Evolutionary conservation across 345 rosid genomes (phyloP).

Genomic region (Toxicodendron radicans): DNA sequence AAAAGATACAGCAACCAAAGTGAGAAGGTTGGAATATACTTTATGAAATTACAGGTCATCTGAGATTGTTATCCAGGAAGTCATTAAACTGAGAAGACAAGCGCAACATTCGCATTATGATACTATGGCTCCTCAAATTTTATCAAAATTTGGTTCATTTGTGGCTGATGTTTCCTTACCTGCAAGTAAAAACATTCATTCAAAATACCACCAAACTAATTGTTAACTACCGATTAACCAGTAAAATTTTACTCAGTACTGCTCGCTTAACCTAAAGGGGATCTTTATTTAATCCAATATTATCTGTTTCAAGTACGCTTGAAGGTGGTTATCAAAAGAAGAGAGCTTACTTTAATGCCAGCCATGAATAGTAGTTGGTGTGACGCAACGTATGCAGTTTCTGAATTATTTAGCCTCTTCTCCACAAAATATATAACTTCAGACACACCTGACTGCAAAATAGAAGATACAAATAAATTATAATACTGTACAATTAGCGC

Average conservation of each 20-base stretch:
- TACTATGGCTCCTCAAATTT: conserved; percentile 51
- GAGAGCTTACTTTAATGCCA: conserved; percentile 64
- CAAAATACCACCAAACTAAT: conserved; percentile 10
- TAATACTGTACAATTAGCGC: neutral
- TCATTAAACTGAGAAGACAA: neutral
- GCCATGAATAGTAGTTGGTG: conserved; percentile 85
- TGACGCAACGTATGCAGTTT: conserved; percentile 67
- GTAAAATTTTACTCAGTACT: too few species aligned
- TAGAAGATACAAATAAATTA: conserved; percentile 6
- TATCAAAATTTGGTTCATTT: conserved; percentile 59
- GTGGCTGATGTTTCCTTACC: conserved; percentile 84
- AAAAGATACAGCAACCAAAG: neutral
- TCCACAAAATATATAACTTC: conserved; percentile 84
- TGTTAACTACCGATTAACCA: neutral
- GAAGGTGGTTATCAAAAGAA: conserved; percentile 3
- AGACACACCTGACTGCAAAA: conserved; percentile 78
- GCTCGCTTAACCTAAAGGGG: neutral
- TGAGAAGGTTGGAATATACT: neutral
- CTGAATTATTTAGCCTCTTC: conserved; percentile 54
- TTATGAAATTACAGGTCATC: too few species aligned
- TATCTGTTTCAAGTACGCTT: neutral
- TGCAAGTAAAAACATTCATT: conserved; percentile 24
- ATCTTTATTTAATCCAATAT: neutral
- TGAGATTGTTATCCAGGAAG: too few species aligned
- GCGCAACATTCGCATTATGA: neutral